A percentile compares a stretch with the other conserved stretches of the same genome.
phyloP scores from a whole-genome alignment of 1,139 yeast genomes.

The Scheffersomyces stambukii region DNA sequence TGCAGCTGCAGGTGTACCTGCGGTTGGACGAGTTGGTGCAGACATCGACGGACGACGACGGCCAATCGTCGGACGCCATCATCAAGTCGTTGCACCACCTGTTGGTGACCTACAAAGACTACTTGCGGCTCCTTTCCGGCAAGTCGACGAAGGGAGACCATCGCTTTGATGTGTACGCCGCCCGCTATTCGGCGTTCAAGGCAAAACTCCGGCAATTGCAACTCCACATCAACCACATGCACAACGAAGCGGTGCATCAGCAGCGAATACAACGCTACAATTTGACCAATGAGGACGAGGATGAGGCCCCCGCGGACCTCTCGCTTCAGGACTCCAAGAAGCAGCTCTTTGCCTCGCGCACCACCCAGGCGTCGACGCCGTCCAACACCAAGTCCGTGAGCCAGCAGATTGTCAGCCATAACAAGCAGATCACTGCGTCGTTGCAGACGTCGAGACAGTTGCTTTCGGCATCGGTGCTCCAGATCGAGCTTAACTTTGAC shows the following conservation, averaged over 20 bases:
- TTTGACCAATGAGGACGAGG: constrained; percentile 1
- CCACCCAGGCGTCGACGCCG: constrained; percentile 8
- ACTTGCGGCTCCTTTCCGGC: constrained; percentile 16
- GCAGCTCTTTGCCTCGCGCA: constrained; percentile 19
- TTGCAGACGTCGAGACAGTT: constrained; percentile 52
- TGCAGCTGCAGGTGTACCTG: constrained; percentile 13
- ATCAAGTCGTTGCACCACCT: constrained; percentile 6
- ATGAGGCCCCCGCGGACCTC: constrained; percentile 1
- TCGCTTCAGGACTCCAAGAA: constrained; percentile 1
- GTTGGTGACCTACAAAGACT: constrained; percentile 16
- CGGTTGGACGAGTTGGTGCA: constrained; percentile 7
- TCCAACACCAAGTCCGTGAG: constrained; percentile 17
- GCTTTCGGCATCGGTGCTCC: constrained; percentile 51
- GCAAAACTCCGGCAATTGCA: constrained; percentile 22
- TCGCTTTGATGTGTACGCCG: not conserved
- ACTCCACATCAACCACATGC: constrained; percentile 19
- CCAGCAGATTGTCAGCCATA: constrained; percentile 40
- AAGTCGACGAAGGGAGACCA: not conserved
- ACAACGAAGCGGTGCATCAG: constrained; percentile 24
- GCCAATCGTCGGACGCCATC: not conserved
- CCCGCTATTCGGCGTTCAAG: constrained; percentile 15
- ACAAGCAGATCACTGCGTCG: constrained; percentile 51
- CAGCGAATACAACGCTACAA: constrained; percentile 22
- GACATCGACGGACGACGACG: constrained; percentile 1
- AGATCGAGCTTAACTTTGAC: constrained; percentile 59